Evolutionary conservation across 139 green algal genomes (phyloP).

Genomic region (Picochlorum sp.): DNA sequence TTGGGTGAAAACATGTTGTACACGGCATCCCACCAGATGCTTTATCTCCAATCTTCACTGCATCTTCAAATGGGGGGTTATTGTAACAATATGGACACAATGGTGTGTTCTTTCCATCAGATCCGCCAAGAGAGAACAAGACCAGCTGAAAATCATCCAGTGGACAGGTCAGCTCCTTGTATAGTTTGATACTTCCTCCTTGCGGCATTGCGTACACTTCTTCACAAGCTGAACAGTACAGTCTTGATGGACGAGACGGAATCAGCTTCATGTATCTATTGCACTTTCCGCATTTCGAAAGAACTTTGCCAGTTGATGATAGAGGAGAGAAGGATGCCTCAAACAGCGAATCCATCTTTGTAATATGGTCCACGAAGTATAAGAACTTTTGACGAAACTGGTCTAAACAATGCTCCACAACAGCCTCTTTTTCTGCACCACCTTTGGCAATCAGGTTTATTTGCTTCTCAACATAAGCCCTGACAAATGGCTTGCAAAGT

Average conservation of each 20-base stretch:
- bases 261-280: conserved; percentile 80
- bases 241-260: conserved; percentile 49
- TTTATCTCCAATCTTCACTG: conserved; percentile 24
- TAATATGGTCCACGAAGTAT: conserved; percentile 68
- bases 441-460: conserved; percentile 70
- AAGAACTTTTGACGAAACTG: conserved; percentile 68
- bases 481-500: conserved; percentile 67
- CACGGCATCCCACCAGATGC: conserved; percentile 68
- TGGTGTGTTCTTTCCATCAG: conserved; percentile 71
- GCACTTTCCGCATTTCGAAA: conserved; percentile 81
- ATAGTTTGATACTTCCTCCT: conserved; percentile 70
- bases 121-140: conserved; percentile 68
- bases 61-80: conserved; percentile 71
- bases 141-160: conserved; percentile 83
- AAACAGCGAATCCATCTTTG: conserved; percentile 83
- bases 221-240: conserved; percentile 85
- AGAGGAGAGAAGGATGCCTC: conserved; percentile 81
- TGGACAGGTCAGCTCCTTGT: conserved; percentile 72
- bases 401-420: conserved; percentile 60
- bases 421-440: conserved; percentile 57
- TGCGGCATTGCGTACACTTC: conserved; percentile 77
- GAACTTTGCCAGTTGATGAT: conserved; percentile 58
- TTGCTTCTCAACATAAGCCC: conserved; percentile 73
- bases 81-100: conserved; percentile 88
- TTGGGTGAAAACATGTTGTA: conserved; percentile 66